Percentiles rank a stretch among this genome's conserved stretches.
phyloP scores from a whole-genome alignment of 164 flowering plant species.

The Litsea cubeba region DNA sequence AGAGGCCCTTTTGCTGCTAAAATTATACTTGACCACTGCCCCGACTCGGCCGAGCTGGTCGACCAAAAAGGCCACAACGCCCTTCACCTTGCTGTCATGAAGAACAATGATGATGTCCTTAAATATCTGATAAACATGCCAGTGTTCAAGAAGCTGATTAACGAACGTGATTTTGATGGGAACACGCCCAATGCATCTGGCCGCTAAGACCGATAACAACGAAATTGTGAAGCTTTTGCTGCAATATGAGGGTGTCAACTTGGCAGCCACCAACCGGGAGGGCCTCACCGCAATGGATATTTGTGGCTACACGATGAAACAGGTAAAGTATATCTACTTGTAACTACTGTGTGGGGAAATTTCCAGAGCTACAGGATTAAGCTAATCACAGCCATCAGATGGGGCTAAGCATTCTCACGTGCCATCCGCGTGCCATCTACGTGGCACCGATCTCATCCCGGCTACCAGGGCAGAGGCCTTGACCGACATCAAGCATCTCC shows the following conservation, averaged over 20 bases:
- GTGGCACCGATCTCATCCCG: no score
- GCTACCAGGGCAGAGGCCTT: no score
- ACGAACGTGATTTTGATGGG: neutral
- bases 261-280: conserved; percentile 6
- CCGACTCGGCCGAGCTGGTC: neutral
- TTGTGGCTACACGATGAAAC: neutral
- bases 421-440: no score
- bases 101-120: neutral
- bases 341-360: no score
- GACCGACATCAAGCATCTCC: no score
- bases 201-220: neutral
- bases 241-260: neutral
- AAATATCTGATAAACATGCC: neutral
- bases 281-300: conserved; percentile 21
- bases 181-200: conserved; percentile 26
- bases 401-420: no score
- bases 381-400: no score
- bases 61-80: conserved; percentile 7
- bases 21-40: neutral
- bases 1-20: neutral
- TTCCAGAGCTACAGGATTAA: no score
- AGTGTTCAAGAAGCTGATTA: neutral
- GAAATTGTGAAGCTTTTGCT: no score
- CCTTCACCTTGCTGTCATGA: conserved; percentile 2
- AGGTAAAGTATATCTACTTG: neutral